phyloP scores from a whole-genome alignment of 305 asterid species.

The Petunia hybrid region DNA sequence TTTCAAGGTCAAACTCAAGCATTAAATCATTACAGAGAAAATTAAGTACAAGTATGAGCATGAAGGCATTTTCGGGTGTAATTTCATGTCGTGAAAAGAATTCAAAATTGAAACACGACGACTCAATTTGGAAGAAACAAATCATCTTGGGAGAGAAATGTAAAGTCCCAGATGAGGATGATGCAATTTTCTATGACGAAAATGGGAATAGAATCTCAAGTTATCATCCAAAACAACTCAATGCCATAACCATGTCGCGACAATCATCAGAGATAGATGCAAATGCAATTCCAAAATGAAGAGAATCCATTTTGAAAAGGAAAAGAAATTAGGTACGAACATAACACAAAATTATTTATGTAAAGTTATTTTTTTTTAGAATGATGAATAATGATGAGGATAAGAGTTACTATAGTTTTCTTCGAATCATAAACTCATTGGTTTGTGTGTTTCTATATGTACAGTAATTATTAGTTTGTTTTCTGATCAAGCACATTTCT shows the following conservation, averaged over 20 bases:
- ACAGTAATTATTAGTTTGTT: too few relatives aligned
- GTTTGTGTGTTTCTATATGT: slow-evolving; percentile 15
- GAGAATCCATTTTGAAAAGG: background rate
- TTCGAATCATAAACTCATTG: background rate
- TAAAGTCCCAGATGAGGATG: slow-evolving; percentile 50
- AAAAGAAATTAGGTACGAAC: background rate
- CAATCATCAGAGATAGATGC: slow-evolving; percentile 40
- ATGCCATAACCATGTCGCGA: slow-evolving; percentile 38
- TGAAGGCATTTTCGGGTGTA: slow-evolving; percentile 37
- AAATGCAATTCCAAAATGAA: slow-evolving; percentile 35
- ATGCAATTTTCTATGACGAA: slow-evolving; percentile 48
- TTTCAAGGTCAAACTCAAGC: background rate
- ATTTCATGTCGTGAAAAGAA: slow-evolving; percentile 33
- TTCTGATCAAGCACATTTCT: background rate
- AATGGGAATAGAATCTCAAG: slow-evolving; percentile 48
- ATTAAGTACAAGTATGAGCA: slow-evolving; percentile 45
- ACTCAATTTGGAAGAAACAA: slow-evolving; percentile 56
- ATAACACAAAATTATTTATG: background rate
- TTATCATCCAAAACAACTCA: slow-evolving; percentile 46
- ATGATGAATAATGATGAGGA: background rate
- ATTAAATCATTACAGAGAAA: slow-evolving; percentile 21
- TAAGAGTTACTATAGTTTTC: slow-evolving; percentile 18
- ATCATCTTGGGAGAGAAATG: slow-evolving; percentile 60
- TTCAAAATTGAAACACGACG: slow-evolving; percentile 51
- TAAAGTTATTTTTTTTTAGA: slow-evolving; percentile 23